Evolutionary conservation across 148 eudicot species (phyloP).

Genomic region (Silene uniflora): DNA sequence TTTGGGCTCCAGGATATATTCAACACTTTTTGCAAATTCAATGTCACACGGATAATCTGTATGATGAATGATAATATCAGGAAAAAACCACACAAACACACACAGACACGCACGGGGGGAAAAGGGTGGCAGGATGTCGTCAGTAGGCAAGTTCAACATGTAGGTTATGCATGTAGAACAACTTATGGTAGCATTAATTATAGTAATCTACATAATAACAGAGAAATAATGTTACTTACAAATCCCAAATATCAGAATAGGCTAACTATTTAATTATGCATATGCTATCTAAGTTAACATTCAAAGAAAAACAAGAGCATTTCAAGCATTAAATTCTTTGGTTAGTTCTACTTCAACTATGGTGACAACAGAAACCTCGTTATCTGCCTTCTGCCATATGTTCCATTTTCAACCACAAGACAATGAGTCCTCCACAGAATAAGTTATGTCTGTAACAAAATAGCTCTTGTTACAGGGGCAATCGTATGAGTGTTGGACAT

Average conservation of each 20-base stretch:
- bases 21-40: constrained; percentile 54
- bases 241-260: background rate
- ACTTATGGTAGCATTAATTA: no score
- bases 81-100: no score
- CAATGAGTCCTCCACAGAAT: background rate
- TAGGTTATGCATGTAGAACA: no score
- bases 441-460: no score
- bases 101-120: no score
- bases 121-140: no score
- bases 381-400: background rate
- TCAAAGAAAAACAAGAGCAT: background rate
- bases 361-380: background rate
- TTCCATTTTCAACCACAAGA: background rate
- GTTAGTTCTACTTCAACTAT: background rate
- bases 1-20: constrained; percentile 59
- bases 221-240: no score
- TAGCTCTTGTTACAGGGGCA: no score
- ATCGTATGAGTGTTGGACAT: no score
- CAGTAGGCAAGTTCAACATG: no score
- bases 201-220: no score
- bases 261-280: background rate
- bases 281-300: background rate
- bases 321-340: background rate
- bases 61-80: background rate
- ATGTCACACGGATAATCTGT: constrained; percentile 80